Evolutionary conservation across 805 yeast genomes (phyloP).

Genomic region (Candida railenensis): DNA sequence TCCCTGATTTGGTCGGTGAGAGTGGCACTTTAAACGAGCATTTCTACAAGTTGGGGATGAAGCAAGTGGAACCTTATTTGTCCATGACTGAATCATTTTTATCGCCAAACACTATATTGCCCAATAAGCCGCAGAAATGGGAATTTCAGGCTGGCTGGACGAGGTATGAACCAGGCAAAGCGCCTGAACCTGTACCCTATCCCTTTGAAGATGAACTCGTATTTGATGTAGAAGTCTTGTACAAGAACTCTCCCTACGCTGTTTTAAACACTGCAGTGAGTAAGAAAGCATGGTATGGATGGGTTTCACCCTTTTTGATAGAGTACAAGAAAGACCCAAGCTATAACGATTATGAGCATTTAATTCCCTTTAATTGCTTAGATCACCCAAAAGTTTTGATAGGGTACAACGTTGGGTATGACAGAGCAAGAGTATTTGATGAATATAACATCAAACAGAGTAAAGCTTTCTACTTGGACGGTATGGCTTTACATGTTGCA

Average conservation of each 20-base stretch:
- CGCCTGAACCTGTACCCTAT: conserved; percentile 56
- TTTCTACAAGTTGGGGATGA: conserved; percentile 67
- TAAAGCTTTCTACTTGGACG: conserved; percentile 80
- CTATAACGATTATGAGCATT: conserved; percentile 47
- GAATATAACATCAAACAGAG: conserved; percentile 72
- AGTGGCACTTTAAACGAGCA: conserved; percentile 72
- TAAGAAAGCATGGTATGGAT: conserved; percentile 80
- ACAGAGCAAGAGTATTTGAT: conserved; percentile 80
- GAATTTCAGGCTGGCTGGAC: conserved; percentile 73
- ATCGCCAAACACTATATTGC: conserved; percentile 23
- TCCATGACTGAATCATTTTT: conserved; percentile 47
- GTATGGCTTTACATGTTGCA: conserved; percentile 91
- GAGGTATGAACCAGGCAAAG: conserved; percentile 55
- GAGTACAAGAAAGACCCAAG: conserved; percentile 43
- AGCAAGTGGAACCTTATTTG: conserved; percentile 60
- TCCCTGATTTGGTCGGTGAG: conserved; percentile 75
- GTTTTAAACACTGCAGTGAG: conserved; percentile 81
- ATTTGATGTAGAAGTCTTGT: conserved; percentile 88
- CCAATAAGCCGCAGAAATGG: conserved; percentile 54
- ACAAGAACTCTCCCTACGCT: conserved; percentile 71
- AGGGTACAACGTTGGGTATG: conserved; percentile 91
- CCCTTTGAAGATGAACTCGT: conserved; percentile 75
- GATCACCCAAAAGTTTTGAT: conserved; percentile 57
- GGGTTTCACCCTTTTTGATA: conserved; percentile 87
- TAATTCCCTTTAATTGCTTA: conserved; percentile 70